A percentile compares a stretch with the other conserved stretches of the same genome.
These are phyloP conservation scores for Rhytidiadelphus loreus DNA, from an alignment of 225 moss, liverwort and hornwort genomes.

Conservation along the genomic window DNA sequence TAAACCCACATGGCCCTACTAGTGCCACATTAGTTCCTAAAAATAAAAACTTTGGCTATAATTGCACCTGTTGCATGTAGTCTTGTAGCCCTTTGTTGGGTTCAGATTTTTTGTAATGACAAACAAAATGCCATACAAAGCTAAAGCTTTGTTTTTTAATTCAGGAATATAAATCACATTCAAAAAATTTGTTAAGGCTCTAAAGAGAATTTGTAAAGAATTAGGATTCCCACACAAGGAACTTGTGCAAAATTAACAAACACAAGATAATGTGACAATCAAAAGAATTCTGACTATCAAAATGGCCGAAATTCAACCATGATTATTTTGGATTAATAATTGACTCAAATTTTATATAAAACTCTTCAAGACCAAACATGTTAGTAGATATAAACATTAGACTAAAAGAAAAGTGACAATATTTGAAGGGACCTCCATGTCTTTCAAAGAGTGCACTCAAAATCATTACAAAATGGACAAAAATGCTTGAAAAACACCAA, in stretches of 20 bases:
- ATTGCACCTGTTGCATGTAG: no score
- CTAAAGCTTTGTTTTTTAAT: no score
- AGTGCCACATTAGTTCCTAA: no score
- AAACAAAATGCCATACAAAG: no score
- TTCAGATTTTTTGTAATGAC: no score
- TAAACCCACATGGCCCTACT: no score
- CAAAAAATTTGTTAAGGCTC: background rate
- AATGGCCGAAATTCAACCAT: rapidly evolving
- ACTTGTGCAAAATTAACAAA: background rate
- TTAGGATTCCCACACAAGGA: rapidly evolving
- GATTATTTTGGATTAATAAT: background rate
- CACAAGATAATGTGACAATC: background rate
- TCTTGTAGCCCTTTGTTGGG: no score
- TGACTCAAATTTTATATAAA: background rate
- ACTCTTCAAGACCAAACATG: rapidly evolving
- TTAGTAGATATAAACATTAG: background rate
- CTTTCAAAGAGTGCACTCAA: background rate
- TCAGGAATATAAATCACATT: no score
- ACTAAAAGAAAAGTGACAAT: background rate
- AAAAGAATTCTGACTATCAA: rapidly evolving
- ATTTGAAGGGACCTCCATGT: background rate
- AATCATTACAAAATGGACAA: background rate
- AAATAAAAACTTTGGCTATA: no score
- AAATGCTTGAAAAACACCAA: background rate
- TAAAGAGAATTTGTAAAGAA: background rate